Percentiles rank a stretch among this genome's conserved stretches.
These are phyloP conservation scores for Chaetomium globosum DNA, from an alignment of 2,329 filamentous ascomycete genomes.

Conservation along the genomic window DNA sequence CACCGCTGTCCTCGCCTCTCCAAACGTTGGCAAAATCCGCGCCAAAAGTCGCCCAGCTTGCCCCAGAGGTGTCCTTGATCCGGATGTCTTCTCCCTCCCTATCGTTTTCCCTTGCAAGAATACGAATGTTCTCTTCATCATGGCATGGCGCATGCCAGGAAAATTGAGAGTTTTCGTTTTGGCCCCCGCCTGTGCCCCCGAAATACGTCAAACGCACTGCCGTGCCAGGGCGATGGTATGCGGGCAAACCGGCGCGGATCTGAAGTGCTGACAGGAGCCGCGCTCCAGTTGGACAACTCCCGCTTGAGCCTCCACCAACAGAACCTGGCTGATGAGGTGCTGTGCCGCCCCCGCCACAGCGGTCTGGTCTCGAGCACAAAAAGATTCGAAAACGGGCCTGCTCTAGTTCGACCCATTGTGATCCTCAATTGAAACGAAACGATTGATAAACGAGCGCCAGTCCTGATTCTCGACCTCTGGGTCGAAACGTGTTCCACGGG, in stretches of 20 bases:
- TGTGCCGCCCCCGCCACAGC: constrained; percentile 22
- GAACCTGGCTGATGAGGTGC: constrained; percentile 5
- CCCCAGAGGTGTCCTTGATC: background rate
- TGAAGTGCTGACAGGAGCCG: constrained; percentile 19
- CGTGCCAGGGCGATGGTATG: background rate
- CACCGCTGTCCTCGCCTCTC: too few species aligned
- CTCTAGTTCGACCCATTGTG: background rate
- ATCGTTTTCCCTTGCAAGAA: background rate
- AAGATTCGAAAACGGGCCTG: constrained; percentile 14
- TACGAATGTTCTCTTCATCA: background rate
- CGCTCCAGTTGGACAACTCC: constrained; percentile 8
- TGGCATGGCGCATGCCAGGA: background rate
- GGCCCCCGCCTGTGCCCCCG: background rate
- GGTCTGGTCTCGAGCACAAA: background rate
- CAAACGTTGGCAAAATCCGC: too few species aligned
- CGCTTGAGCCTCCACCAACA: background rate
- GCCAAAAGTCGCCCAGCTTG: background rate
- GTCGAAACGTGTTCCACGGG: constrained; percentile 1
- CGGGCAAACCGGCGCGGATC: background rate
- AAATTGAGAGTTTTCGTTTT: background rate
- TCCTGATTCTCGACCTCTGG: background rate
- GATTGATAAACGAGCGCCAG: constrained; percentile 10
- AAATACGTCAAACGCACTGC: background rate
- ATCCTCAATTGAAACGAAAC: constrained; percentile 19
- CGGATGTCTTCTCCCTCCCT: background rate